Evolutionary conservation across 441 rosid genomes (phyloP), one percentile per base, ranked within the genome.

Genomic region (Croton setiger): DNA sequence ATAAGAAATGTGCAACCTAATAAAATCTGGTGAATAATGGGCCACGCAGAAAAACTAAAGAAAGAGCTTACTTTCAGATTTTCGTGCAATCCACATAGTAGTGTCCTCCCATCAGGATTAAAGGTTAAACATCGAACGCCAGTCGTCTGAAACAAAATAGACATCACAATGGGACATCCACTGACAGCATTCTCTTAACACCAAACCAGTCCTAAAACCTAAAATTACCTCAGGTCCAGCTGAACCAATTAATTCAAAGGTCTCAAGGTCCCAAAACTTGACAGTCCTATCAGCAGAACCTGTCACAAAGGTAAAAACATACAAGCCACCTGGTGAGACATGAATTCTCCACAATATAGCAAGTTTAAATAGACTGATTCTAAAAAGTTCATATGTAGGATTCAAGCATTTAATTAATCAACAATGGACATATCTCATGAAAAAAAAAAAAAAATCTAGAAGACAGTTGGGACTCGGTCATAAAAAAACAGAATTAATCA

Each of bases 231-330:
- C 97, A 43, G 94, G 87, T 71, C 92, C 98, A 70, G 94, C 89
- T 66, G 98, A 86, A 77, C 94, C 97, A 72, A 93, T 93, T 52
- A 91, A 86, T 85, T 96, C 99, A 72, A 96, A 96, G 68, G 97
- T 91, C 79, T 93, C 99, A 66, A 96, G 98, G 82, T 96, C 99
- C 98, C 97, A 96, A 76, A 88, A 96, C 82, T 93, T 96, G 31
- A 96, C 94, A 63, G 99, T 96, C 83, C 92, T 88, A 75, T 96
- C 99, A 78, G 99, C 89, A 73, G 99, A 96, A 80, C 99, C 99
- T 96, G 75, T 36, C 35, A 59, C 81, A 63, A 51, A 44, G 70
- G 45, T 60, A 71, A 60, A 71, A 47, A 66, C 31, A 60, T 41
- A 60, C 57, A 68, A 56, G 12, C 67, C n/a, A 57, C 23, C 23